Evolutionary conservation across 106 monocot species (phyloP).

Genomic region (Platanthera guangdongensis): DNA sequence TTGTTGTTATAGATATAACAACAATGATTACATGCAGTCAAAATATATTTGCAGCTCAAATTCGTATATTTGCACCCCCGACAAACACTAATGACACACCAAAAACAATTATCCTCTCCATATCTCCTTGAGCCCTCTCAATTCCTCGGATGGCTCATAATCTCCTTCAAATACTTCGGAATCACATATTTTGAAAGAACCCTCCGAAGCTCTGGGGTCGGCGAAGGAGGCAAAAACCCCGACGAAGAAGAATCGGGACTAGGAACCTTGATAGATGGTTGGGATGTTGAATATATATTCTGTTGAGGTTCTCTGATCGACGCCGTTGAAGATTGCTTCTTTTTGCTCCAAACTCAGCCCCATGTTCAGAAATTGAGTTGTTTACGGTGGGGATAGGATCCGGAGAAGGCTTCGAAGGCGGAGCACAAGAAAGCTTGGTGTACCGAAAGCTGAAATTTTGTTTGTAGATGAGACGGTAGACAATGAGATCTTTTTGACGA

Average conservation of each 20-base stretch:
- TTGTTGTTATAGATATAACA: too few relatives aligned
- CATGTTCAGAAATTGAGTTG: neutral
- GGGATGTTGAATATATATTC: too few relatives aligned
- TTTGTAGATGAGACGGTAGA: neutral
- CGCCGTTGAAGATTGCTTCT: neutral
- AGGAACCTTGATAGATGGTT: neutral
- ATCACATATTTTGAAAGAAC: constrained; percentile 14
- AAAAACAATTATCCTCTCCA: too few relatives aligned
- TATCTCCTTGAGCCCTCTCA: too few relatives aligned
- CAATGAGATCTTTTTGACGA: neutral
- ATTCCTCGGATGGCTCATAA: neutral
- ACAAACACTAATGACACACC: too few relatives aligned
- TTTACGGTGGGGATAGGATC: neutral
- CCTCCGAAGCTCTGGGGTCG: neutral
- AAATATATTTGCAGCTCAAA: too few relatives aligned
- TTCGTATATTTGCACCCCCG: too few relatives aligned
- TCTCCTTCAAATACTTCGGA: constrained; percentile 14
- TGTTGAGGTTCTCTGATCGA: too few relatives aligned
- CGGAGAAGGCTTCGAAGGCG: neutral
- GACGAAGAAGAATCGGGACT: neutral
- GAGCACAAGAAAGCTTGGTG: neutral
- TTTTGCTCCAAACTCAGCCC: neutral
- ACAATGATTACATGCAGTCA: too few relatives aligned
- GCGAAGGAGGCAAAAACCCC: neutral
- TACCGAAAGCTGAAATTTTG: neutral